Evolutionary conservation across 2,329 filamentous ascomycete species (phyloP), one percentile per base, ranked within the genome.

Genomic region (Neodidymelliopsis sp.): DNA sequence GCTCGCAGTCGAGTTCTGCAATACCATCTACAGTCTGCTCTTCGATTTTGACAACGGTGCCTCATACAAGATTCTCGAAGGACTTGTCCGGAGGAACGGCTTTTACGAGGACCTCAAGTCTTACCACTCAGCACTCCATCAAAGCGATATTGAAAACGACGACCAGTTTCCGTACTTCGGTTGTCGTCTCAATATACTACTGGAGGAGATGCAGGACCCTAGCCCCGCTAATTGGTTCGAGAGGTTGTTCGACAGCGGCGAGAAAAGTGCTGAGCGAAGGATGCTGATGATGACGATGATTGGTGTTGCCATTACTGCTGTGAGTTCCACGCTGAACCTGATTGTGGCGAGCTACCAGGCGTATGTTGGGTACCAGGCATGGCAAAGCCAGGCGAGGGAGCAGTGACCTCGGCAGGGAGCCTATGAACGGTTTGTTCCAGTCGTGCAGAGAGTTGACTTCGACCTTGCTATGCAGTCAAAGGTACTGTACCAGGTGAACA

Each of bases 331-430:
- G 25, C 34, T 36, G 22, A 36, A 36, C 22, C 11, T 36, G 22
- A 36, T 36, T 11, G 22, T 25, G n/a, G 34, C 34, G 34, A 36
- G 22, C 34, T 25, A 36, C 34, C 34, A 25, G 22, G 20, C 34
- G 10, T 36, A 9, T 4, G 12, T 36, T 25, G 34, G 34, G n/a
- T 25, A 18, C 18, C 34, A 36, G 16, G 12, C 8, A 10, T 36
- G 34, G 34, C n/a, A 36, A 3, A 10, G 34, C 34, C 34, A 25
- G 34, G 18, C 34, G 2, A 25, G 12, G 22, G 22, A 25, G 5
- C 12, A 35, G n/a, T 35, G 31, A 35, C 31, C n/a, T n/a, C n/a
- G n/a, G n/a, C n/a, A n/a, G n/a, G n/a, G n/a, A n/a, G n/a, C n/a
- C n/a, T n/a, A n/a, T n/a, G n/a, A n/a, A n/a, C n/a, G n/a, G n/a